phyloP scores from a whole-genome alignment of 352 stramenopile genomes.

The Hyaloperonospora brassicae region DNA sequence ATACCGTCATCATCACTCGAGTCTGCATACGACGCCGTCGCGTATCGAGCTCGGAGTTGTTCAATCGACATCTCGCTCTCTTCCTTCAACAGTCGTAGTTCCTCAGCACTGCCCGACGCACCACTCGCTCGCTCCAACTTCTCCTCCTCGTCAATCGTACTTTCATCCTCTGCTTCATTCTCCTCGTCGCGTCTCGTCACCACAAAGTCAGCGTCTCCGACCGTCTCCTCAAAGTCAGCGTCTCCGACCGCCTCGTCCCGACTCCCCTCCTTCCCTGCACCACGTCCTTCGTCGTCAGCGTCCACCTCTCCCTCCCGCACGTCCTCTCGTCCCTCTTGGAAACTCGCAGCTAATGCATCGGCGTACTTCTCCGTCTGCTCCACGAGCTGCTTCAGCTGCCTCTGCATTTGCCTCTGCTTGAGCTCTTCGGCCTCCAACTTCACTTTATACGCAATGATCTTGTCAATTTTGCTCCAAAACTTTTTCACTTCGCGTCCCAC shows the following conservation, averaged over 20 bases:
- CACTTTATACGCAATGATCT: constrained; percentile 96
- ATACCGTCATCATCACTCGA: constrained; percentile 2
- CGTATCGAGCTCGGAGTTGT: constrained; percentile 48
- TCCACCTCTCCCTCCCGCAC: neutral
- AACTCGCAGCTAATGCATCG: constrained; percentile 61
- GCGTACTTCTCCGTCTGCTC: constrained; percentile 96
- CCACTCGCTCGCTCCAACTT: constrained; percentile 23
- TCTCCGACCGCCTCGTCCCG: constrained; percentile 20
- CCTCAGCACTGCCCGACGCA: constrained; percentile 52
- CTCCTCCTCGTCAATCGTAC: constrained; percentile 87
- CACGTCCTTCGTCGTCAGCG: constrained; percentile 1
- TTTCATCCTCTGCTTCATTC: constrained; percentile 79
- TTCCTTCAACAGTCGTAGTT: constrained; percentile 80
- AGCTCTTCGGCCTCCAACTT: constrained; percentile 86
- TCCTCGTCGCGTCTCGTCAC: constrained; percentile 20
- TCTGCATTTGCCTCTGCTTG: constrained; percentile 91
- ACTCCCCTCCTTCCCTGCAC: constrained; percentile 13
- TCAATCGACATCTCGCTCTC: constrained; percentile 93
- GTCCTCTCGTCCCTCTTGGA: constrained; percentile 30
- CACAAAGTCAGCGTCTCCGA: constrained; percentile 19
- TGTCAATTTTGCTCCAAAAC: constrained; percentile 98
- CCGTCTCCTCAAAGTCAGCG: constrained; percentile 12
- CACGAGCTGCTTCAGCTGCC: constrained; percentile 92
- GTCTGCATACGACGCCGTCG: constrained; percentile 13
- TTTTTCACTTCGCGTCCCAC: constrained; percentile 87